Evolutionary conservation across 2,329 filamentous ascomycete genomes (phyloP).

Genomic region (Xylaria sp.): DNA sequence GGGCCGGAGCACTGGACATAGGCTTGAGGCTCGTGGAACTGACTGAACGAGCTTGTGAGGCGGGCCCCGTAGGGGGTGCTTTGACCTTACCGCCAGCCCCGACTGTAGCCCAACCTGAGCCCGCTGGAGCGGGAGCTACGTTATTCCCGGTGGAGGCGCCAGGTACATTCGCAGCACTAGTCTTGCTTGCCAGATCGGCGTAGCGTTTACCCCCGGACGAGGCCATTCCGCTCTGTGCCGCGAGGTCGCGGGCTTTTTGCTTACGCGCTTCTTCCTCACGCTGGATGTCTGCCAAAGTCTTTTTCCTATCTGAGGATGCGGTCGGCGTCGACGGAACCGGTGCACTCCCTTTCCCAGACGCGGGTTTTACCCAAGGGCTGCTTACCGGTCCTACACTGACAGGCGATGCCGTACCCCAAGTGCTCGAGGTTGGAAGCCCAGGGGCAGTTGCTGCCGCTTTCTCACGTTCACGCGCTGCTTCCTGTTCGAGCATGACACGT

Average conservation of each 20-base stretch:
- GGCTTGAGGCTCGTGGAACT: slow-evolving; percentile 59
- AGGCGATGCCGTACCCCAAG: slow-evolving; percentile 86
- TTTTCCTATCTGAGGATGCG: slow-evolving; percentile 68
- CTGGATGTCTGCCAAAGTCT: slow-evolving; percentile 95
- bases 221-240: slow-evolving; percentile 60
- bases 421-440: slow-evolving; percentile 87
- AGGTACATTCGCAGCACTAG: slow-evolving; percentile 52
- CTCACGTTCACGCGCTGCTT: slow-evolving; percentile 72
- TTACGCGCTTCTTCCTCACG: slow-evolving; percentile 94
- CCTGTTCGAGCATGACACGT: slow-evolving; percentile 82
- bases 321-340: slow-evolving; percentile 49
- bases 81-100: slow-evolving; percentile 94
- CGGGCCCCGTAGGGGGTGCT: slow-evolving; percentile 72
- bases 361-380: slow-evolving; percentile 76
- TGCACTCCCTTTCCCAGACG: slow-evolving; percentile 56
- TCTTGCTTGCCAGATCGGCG: slow-evolving; percentile 91
- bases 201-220: slow-evolving; percentile 81
- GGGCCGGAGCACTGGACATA: slow-evolving; percentile 51
- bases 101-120: slow-evolving; percentile 90
- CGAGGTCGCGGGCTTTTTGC: slow-evolving; percentile 71
- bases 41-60: slow-evolving; percentile 59
- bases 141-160: slow-evolving; percentile 54
- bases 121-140: slow-evolving; percentile 56
- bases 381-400: slow-evolving; percentile 64
- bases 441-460: slow-evolving; percentile 71